A percentile compares a stretch with the other conserved stretches of the same genome.
Evolutionary conservation across 208 protist species (phyloP).

Genomic region (Acanthamoeba culbertsoni): DNA sequence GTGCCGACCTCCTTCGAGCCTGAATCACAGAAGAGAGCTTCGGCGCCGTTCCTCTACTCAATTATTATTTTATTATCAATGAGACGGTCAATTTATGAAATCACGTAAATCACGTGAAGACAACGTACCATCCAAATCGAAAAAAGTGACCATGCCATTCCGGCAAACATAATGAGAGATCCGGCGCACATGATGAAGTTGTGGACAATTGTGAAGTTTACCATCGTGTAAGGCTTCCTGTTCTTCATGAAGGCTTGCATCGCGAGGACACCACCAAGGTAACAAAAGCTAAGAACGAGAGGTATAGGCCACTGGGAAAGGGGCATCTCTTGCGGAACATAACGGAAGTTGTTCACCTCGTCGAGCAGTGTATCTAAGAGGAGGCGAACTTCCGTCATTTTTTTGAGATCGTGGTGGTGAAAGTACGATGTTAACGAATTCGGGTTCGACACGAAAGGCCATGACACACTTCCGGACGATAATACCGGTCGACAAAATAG

Average conservation of each 20-base stretch:
- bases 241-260: slow-evolving; percentile 46
- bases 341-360: slow-evolving; percentile 55
- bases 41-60: background rate
- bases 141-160: slow-evolving; percentile 48
- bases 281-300: slow-evolving; percentile 18
- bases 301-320: background rate
- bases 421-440: background rate
- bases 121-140: background rate
- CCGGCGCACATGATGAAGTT: slow-evolving; percentile 38
- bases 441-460: background rate
- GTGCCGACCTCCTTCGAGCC: slow-evolving; percentile 22
- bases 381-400: background rate
- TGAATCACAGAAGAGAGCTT: slow-evolving; percentile 31
- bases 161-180: slow-evolving; percentile 27
- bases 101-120: background rate
- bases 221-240: background rate
- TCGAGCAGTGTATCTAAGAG: background rate
- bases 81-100: background rate
- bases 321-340: slow-evolving; percentile 35
- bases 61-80: background rate
- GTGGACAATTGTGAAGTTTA: slow-evolving; percentile 1
- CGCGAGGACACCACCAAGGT: background rate
- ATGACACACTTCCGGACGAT: too few relatives aligned
- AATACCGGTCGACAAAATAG: too few relatives aligned
- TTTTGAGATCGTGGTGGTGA: background rate